Conservation (phyloP, 2,329 filamentous ascomycete genomes). For the Graphilbum fragrans region DNA sequence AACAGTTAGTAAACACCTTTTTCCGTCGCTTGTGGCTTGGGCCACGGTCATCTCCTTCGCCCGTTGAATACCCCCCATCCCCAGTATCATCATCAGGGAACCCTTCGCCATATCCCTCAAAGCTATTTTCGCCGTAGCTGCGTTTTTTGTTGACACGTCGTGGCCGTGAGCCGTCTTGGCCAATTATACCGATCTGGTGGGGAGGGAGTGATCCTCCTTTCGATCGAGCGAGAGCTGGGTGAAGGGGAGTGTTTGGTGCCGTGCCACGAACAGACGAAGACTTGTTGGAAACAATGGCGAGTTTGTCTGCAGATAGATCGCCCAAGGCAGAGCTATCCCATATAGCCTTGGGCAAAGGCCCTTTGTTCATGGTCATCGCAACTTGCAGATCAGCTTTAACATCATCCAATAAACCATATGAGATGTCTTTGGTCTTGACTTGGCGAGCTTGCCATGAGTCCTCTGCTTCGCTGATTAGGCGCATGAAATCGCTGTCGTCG, state of each 20-base stretch:
- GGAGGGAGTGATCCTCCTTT: conserved; percentile 18
- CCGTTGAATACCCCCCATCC: conserved; percentile 57
- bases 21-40: conserved; percentile 49
- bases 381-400: conserved; percentile 31
- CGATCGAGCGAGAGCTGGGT: conserved; percentile 20
- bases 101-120: conserved; percentile 62
- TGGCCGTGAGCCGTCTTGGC: conserved; percentile 40
- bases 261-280: conserved; percentile 33
- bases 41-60: conserved; percentile 44
- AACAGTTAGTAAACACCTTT: conserved; percentile 36
- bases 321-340: conserved; percentile 50
- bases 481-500: conserved; percentile 38
- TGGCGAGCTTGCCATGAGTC: conserved; percentile 44
- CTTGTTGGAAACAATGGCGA: conserved; percentile 22
- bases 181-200: conserved; percentile 14
- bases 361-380: conserved; percentile 46
- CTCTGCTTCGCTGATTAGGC: conserved; percentile 37
- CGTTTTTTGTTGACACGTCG: conserved; percentile 61
- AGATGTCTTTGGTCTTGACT: conserved; percentile 42
- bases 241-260: conserved; percentile 39
- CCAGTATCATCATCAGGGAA: conserved; percentile 55
- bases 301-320: conserved; percentile 33
- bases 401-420: conserved; percentile 35
- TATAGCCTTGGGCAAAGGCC: conserved; percentile 37
- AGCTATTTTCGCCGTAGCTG: conserved; percentile 63